Base-by-base conservation (phyloP, 768 basidiomycete genomes). In the Chalciporus chontae region DNA sequence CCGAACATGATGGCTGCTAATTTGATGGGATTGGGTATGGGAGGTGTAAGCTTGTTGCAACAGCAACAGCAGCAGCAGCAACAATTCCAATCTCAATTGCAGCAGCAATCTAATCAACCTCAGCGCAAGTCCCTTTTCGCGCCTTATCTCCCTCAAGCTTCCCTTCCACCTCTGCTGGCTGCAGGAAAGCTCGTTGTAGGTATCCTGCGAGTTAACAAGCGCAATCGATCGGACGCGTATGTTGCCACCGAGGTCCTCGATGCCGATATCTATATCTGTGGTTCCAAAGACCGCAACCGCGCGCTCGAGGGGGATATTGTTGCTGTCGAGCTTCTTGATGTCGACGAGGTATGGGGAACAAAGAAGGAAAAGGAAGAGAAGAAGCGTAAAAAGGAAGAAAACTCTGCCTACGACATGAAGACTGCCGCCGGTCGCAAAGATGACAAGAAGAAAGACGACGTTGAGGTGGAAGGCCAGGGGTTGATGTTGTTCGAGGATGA, bases 311-410 rank as follows among this genome's bases (percentile, higher is more conserved):
- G 96, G 21, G 96, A 99, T 64, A 95, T 98, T 49, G 93, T 99
- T 50, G 96, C 95, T 18, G 91, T 99, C 19, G 96, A 99, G 69
- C 80, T 99, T 40, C 78, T 99, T 48, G 96, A 99, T 60, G 95
- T 98, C 21, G 94, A 97, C 61, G 94, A 97, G 70, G 94, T 96
- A 13, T 91, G 91, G 91, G 87, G 90, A 8, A 96, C 96, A 5
- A 99, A 99, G 79, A 99, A 99, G 73, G 96, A 99, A 74, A 99
- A 99, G 73, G 96, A 98, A 69, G 96, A 98, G 76, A 99, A 99
- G 85, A 98, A 99, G 76, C 80, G 95, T 64, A 98, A 98, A 75
- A 99, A 99, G 80, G 96, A 98, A 73, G 96, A 98, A 73, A 96
- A 94, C 65, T 86, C 93, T 24, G 91, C 94, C 0, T 97, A 94